Evolutionary conservation across 2,329 filamentous ascomycete species (phyloP).

Genomic region (Cladosporium sp.): DNA sequence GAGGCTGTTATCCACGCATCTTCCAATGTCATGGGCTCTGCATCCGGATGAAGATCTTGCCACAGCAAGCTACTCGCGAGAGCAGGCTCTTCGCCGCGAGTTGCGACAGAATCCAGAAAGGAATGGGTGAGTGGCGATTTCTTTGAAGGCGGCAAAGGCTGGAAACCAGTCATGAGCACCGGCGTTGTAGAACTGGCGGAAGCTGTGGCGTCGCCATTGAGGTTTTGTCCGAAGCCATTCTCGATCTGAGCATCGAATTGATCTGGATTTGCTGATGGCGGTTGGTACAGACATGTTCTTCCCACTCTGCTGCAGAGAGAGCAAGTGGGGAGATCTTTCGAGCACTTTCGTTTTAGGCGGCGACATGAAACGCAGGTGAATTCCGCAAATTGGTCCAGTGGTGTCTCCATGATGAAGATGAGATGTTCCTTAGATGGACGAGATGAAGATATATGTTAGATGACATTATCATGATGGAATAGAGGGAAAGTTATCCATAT

Average conservation of each 20-base stretch:
- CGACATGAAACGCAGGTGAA: slow-evolving; percentile 17
- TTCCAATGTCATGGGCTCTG: neutral
- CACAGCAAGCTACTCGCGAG: slow-evolving; percentile 1
- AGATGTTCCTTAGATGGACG: no score
- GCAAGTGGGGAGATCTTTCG: slow-evolving; percentile 16
- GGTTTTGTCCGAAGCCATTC: no score
- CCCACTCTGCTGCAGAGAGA: slow-evolving; percentile 17
- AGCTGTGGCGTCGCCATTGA: no score
- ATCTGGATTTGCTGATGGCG: neutral
- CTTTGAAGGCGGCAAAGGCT: neutral
- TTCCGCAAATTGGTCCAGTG: neutral
- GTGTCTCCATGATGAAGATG: no score
- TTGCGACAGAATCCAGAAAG: slow-evolving; percentile 18
- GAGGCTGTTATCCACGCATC: slow-evolving; percentile 9
- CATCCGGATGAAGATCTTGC: slow-evolving; percentile 9
- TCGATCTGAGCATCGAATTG: no score
- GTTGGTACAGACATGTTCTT: slow-evolving; percentile 16
- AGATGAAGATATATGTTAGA: no score
- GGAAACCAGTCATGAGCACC: no score
- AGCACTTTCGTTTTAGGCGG: slow-evolving; percentile 18
- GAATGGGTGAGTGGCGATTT: slow-evolving; percentile 2
- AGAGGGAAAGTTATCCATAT: no score
- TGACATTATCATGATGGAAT: no score
- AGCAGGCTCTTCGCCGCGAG: slow-evolving; percentile 10
- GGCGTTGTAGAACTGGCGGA: no score